Base-by-base conservation (phyloP, 805 yeast species). In the Citeromyces nyonsensis region DNA sequence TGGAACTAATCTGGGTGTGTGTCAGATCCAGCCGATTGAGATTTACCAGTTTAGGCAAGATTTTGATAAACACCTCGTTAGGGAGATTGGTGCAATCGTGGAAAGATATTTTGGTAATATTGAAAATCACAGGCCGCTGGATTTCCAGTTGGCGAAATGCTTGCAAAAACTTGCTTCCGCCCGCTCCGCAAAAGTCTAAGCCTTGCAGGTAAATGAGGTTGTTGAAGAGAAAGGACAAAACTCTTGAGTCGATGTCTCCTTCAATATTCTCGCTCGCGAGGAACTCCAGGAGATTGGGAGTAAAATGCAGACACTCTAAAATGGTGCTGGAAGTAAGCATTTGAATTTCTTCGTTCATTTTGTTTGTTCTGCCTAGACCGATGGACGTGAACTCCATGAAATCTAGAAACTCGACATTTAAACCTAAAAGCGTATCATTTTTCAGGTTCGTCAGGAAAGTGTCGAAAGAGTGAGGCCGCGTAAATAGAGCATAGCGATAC, bases 301-400 rank as follows among this genome's bases (percentile, higher is more conserved):
- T 74, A 36, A 69, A 51, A 32, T 53, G 46, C 20, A 85, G 58
- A 36, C 83, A 81, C 14, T 69, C 59, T 30, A 68, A 51, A 15
- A 85, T 72, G 3, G 95, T 85, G 18, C 59, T 56, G 27, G 76
- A 62, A 1, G 95, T 85, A 27, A 85, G 83, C 81, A 82, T 81
- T 52, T 85, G 93, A 43, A 85, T 85, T 52, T 81, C 93, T 51
- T 71, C 76, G 54, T 81, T 86, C 94, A 85, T 85, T 42, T 77
- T 67, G 8, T 81, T 83, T 0, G 95, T 80, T 40, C 95, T 62
- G 2, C 95, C 95, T 31, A 85, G 61, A 0, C 95, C 95, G 31
- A 86, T 74, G 1, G 88, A 76, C 2, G 95, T 84, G 52, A 85
- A 78, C 42, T 81, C 88, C 45, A 81, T 80, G 44, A 85, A 86